A percentile compares a stretch with the other conserved stretches of the same genome.
These are phyloP conservation scores for Trichopus zeylanicus DNA, from an alignment of 116 monocot genomes.

Conservation along the genomic window DNA sequence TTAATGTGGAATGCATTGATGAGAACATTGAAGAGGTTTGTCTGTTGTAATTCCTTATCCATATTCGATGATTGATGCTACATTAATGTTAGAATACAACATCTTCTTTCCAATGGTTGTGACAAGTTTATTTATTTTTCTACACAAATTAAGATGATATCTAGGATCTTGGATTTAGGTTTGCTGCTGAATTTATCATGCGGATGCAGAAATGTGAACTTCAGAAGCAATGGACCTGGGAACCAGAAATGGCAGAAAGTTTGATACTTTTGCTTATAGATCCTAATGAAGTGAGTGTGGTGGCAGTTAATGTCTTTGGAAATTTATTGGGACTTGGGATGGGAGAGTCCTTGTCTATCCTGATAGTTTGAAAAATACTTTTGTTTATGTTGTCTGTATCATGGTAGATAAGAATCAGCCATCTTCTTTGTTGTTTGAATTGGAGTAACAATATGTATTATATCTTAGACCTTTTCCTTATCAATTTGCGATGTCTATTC, in stretches of 20 bases:
- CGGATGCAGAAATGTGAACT: conserved; percentile 51
- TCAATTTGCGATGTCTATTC: too few species aligned
- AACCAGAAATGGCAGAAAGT: conserved; percentile 90
- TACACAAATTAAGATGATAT: neutral
- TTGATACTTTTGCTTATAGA: conserved; percentile 76
- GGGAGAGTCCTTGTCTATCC: too few species aligned
- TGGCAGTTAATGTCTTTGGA: neutral
- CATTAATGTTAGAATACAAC: neutral
- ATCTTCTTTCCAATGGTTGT: neutral
- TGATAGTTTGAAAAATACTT: too few species aligned
- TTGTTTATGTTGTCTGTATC: too few species aligned
- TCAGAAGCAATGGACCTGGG: conserved; percentile 91
- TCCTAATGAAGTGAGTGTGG: conserved; percentile 78
- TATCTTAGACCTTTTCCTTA: too few species aligned
- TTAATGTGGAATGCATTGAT: conserved; percentile 39
- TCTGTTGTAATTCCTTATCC: neutral
- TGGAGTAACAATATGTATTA: too few species aligned
- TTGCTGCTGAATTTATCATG: conserved; percentile 51
- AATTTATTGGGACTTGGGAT: too few species aligned
- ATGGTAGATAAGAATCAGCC: neutral
- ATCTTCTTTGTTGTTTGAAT: too few species aligned
- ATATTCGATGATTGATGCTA: neutral
- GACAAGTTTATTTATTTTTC: neutral
- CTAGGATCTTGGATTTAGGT: conserved; percentile 34
- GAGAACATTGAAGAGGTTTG: conserved; percentile 75